Conservation (phyloP, 805 yeast genomes). For the Wickerhamomyces rabaulensis region DNA sequence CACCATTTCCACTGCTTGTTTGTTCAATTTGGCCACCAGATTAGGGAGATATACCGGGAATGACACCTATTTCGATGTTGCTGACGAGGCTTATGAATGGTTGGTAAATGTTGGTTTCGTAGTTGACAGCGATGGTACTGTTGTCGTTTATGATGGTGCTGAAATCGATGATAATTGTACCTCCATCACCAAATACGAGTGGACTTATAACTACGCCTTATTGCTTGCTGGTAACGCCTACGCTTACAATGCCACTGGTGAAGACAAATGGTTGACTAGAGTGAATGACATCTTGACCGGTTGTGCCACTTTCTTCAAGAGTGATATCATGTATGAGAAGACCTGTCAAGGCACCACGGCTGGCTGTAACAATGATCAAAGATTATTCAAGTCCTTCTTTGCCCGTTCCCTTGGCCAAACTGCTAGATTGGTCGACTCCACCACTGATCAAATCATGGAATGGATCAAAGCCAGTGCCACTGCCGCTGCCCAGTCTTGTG, state of each 20-base stretch:
- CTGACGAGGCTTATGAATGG: constrained; percentile 56
- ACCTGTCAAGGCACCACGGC: constrained; percentile 46
- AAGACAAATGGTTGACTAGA: constrained; percentile 44
- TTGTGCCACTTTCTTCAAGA: constrained; percentile 41
- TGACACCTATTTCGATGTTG: constrained; percentile 47
- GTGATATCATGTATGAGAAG: constrained; percentile 52
- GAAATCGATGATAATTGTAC: constrained; percentile 43
- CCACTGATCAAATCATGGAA: constrained; percentile 37
- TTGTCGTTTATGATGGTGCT: constrained; percentile 55
- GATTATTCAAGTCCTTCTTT: constrained; percentile 68
- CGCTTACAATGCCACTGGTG: constrained; percentile 57
- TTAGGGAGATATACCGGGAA: constrained; percentile 58
- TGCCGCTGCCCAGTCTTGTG: constrained; percentile 67
- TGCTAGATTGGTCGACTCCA: constrained; percentile 44
- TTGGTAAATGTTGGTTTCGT: constrained; percentile 45
- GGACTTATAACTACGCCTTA: constrained; percentile 72
- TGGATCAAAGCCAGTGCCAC: constrained; percentile 45
- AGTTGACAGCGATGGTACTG: constrained; percentile 26
- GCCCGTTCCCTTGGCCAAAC: constrained; percentile 60
- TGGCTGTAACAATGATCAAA: constrained; percentile 68
- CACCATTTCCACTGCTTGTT: constrained; percentile 57
- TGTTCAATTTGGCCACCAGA: constrained; percentile 59
- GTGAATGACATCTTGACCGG: constrained; percentile 40
- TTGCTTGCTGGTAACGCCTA: constrained; percentile 66
- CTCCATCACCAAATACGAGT: constrained; percentile 43